Percentiles rank a stretch among this genome's conserved stretches.
Conservation (phyloP, 495 filamentous ascomycete genomes). For the Talaromyces proteolyticus region DNA sequence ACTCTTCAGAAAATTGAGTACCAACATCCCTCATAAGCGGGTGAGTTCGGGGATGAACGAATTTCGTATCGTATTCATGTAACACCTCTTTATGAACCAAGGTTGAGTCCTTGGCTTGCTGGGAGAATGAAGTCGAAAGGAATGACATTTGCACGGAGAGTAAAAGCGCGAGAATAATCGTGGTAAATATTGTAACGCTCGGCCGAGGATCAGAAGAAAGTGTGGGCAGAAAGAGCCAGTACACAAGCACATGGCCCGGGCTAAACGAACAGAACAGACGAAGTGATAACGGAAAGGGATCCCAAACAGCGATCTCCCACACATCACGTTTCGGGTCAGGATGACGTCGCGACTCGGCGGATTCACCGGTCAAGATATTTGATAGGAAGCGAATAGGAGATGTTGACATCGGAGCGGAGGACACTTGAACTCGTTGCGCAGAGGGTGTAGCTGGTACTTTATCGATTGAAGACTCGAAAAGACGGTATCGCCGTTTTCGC, state of each 20-base stretch:
- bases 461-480: slow-evolving; percentile 85
- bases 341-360: slow-evolving; percentile 71
- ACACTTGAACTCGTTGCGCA: slow-evolving; percentile 81
- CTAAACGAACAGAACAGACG: slow-evolving; percentile 87
- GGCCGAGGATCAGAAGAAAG: slow-evolving; percentile 68
- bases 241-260: slow-evolving; percentile 83
- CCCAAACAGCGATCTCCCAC: slow-evolving; percentile 93
- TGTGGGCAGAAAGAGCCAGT: slow-evolving; percentile 80
- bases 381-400: slow-evolving; percentile 77
- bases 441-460: slow-evolving; percentile 71
- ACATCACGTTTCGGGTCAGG: slow-evolving; percentile 83
- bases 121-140: slow-evolving; percentile 64
- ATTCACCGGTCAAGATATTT: slow-evolving; percentile 51
- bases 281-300: slow-evolving; percentile 77
- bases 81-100: slow-evolving; percentile 88
- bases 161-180: slow-evolving; percentile 61
- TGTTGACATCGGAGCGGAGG: slow-evolving; percentile 73
- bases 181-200: slow-evolving; percentile 77
- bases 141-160: slow-evolving; percentile 73
- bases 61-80: slow-evolving; percentile 94
- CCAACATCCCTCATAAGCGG: slow-evolving; percentile 77
- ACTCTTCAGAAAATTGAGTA: slow-evolving; percentile 55
- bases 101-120: slow-evolving; percentile 77
- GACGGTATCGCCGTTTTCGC: slow-evolving; percentile 77
- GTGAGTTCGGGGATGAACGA: slow-evolving; percentile 83